Conservation (phyloP, 2,329 filamentous ascomycete genomes). For the Proliferodiscus dingleyae region DNA sequence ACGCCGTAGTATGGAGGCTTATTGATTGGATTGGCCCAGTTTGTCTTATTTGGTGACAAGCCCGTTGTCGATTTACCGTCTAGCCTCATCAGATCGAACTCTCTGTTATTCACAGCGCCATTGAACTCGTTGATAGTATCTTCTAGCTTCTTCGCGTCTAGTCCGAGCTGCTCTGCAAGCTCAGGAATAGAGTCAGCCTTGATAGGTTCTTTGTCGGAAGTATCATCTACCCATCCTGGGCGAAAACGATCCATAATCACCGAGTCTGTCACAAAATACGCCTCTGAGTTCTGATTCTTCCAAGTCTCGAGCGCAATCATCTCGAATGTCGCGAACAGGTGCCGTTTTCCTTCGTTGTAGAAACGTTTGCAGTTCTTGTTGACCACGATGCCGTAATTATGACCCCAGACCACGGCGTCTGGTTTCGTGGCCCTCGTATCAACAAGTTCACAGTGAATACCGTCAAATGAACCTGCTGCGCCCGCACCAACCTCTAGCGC, state of each 20-base stretch:
- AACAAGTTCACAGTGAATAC: constrained; percentile 40
- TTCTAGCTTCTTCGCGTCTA: constrained; percentile 34
- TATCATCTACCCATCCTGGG: constrained; percentile 39
- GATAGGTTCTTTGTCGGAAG: constrained; percentile 37
- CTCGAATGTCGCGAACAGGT: constrained; percentile 41
- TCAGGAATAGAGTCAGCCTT: constrained; percentile 37
- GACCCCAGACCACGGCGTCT: constrained; percentile 28
- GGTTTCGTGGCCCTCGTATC: constrained; percentile 37
- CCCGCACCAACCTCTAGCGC: constrained; percentile 38
- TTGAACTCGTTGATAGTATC: constrained; percentile 38
- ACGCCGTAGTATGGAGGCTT: constrained; percentile 37
- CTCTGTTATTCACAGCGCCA: constrained; percentile 33
- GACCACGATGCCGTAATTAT: constrained; percentile 41
- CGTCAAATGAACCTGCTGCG: constrained; percentile 37
- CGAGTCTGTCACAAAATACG: constrained; percentile 38
- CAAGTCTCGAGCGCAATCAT: constrained; percentile 30
- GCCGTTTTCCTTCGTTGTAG: constrained; percentile 34
- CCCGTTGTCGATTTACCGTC: constrained; percentile 37
- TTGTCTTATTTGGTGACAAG: constrained; percentile 35
- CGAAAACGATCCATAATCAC: constrained; percentile 38
- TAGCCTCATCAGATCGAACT: constrained; percentile 38
- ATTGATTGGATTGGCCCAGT: constrained; percentile 37
- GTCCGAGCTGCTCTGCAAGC: constrained; percentile 35
- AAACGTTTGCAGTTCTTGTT: constrained; percentile 37
- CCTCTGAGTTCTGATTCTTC: constrained; percentile 37